Evolutionary conservation across 306 rosid species (phyloP), one percentile per base, ranked within the genome.

Genomic region (Notholithocarpus densiflorus): DNA sequence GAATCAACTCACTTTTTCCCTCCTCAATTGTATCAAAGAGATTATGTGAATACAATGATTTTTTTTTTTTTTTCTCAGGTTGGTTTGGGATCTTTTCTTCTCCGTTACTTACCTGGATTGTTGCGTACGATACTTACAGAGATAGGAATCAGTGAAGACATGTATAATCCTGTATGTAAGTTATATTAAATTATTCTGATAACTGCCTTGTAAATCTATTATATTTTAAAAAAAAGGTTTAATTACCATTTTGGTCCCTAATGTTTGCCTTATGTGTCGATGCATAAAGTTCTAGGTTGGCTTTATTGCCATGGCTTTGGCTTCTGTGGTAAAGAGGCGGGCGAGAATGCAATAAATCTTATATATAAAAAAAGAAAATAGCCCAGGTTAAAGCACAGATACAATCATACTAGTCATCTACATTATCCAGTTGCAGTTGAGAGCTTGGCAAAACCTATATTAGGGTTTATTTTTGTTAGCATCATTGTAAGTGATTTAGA

Each of bases 131-230:
- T 83, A 75, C 94, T 95, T 71, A 66, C 65, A 1, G 92, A 91
- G 86, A 74, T 91, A 64, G 99, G 99, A 88, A 73, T 95, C 70
- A 87, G 81, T 37, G 92, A 92, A 83, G 99, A 95, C 84, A 86
- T 95, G 99, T 93, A 91, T 83, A 81, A 88, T 85, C 99, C 98
- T 92, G 97, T 94, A 92, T 85, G 98, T 93, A 87, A 89, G 97
- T 93, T 83, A 65, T 81, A 83, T 81, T 55, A 71, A 78, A 73
- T 75, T 79, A 69, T 84, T 82, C 66, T 77, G 59, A 27, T 79
- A 70, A 79, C 76, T 86, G 74, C 32, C 31, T 73, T 79, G 64
- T 78, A 65, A 72, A 68, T 77, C 74, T 71, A 43, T 56, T 53
- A 3, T 53, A 52, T n/a, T n/a, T 21, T 75, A 64, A 70, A 32